Evolutionary conservation across 2,329 filamentous ascomycete species (phyloP).

Genomic region (Bipolaris oryzae): DNA sequence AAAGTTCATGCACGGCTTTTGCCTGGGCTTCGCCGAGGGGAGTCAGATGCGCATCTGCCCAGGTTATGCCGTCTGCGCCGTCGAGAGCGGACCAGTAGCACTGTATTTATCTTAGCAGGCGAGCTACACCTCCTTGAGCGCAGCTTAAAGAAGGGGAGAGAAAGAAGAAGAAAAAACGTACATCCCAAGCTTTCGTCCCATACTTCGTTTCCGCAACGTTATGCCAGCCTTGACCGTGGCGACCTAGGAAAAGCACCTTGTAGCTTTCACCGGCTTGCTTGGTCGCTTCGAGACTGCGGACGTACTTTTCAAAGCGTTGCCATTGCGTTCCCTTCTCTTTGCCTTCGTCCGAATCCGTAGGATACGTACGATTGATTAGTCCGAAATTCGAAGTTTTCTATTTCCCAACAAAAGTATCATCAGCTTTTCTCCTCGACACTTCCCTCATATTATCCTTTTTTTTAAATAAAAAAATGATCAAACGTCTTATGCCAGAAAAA

Average conservation of each 20-base stretch:
- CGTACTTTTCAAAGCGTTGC: constrained; percentile 65
- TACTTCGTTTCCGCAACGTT: constrained; percentile 72
- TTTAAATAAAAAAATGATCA: no score
- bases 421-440: neutral
- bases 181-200: constrained; percentile 71
- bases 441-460: neutral
- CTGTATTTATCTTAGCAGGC: constrained; percentile 29
- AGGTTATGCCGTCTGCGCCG: constrained; percentile 66
- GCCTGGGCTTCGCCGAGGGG: constrained; percentile 64
- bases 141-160: no score
- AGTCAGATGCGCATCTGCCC: constrained; percentile 69
- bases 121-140: no score
- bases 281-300: constrained; percentile 59
- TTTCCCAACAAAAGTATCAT: neutral
- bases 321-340: constrained; percentile 55
- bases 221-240: constrained; percentile 71
- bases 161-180: constrained; percentile 40
- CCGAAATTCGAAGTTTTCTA: constrained; percentile 61
- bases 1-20: constrained; percentile 63
- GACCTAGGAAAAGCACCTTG: constrained; percentile 71
- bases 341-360: constrained; percentile 49
- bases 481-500: no score
- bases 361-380: constrained; percentile 66
- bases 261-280: constrained; percentile 56
- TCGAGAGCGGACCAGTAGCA: constrained; percentile 69